Evolutionary conservation across 208 protist species (phyloP).

Genomic region (Balamuthia mandrillaris): DNA sequence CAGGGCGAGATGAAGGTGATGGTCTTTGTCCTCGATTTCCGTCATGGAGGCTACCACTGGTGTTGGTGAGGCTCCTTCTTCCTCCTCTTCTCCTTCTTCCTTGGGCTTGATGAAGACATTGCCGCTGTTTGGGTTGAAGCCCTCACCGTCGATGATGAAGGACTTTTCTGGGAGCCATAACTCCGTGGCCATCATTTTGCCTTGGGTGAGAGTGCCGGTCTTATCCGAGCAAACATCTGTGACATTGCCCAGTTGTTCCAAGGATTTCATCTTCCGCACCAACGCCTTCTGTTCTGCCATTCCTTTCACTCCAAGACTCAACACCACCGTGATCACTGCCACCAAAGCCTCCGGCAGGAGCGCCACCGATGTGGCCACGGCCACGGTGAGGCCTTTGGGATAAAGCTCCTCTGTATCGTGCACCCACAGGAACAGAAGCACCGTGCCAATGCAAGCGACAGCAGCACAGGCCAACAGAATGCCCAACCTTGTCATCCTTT

Average conservation of each 20-base stretch:
- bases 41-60: too few species aligned
- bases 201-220: conserved; percentile 98
- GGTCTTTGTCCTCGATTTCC: not conserved
- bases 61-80: too few species aligned
- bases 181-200: conserved; percentile 91
- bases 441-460: not conserved
- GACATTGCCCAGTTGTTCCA: conserved; percentile 83
- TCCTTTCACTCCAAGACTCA: conserved; percentile 57
- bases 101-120: not conserved
- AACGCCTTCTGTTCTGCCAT: conserved; percentile 78
- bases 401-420: not conserved
- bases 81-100: conserved; percentile 21
- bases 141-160: too few species aligned
- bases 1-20: conserved; percentile 10
- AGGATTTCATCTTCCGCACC: not conserved
- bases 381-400: conserved; percentile 70
- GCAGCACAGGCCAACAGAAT: not conserved
- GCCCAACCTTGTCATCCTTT: conserved; percentile 11
- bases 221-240: conserved; percentile 98
- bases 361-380: conserved; percentile 92
- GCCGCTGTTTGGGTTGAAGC: too few species aligned
- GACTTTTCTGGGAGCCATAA: too few species aligned
- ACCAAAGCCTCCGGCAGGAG: conserved; percentile 97
- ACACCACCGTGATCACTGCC: conserved; percentile 33
- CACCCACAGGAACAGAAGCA: not conserved